Base-by-base conservation (phyloP, 2,329 filamentous ascomycete species). In the Xylaria polymorpha region DNA sequence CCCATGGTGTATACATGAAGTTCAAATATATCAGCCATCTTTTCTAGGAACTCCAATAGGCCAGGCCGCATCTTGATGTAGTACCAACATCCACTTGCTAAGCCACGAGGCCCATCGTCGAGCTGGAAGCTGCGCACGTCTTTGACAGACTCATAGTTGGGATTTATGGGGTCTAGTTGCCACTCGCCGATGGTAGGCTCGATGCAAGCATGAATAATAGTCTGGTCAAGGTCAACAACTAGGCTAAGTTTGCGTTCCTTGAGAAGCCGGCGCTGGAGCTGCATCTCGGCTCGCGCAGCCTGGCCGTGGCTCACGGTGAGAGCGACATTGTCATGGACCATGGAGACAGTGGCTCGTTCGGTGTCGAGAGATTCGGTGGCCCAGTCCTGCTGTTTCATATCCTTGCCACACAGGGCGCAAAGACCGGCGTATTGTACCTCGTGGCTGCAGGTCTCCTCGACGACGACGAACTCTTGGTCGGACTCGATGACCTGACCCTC, bases 1-100 rank as follows among this genome's bases (percentile, higher is more conserved):
- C 95, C 96, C 96, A 99, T 99, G 51, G 96, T 99, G 83, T 99
- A 99, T 71, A 99, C 95, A 79, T 99, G 96, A 77, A 98, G 85
- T 82, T 99, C 96, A 82, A 96, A 99, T 76, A 96, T 56, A 29
- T 74, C 65, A 22, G 74, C 71, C 51, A 77, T 70, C 39, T 62
- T 77, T 67, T 92, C 85, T 58, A 99, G 85, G 77, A 99, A 99
- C 50, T 91, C 88, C 71, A 89, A 85, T 60, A 98, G 83, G 2
- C 94, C 94, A 0, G 96, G 96, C 43, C 96, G 93, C 83, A 97
- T 90, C 83, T 99, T 99, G 84, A 99, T 97, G 81, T 98, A 99
- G 81, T 99, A 99, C 87, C 92, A 97, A 78, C 92, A 95, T n/a
- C 90, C 91, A 57, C 88, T 86, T 18, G 87, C 84, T 1, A 88